These are phyloP conservation scores for Plectosphaerella sp. DNA, from an alignment of 2,329 filamentous ascomycete species.

Conservation along the genomic window DNA sequence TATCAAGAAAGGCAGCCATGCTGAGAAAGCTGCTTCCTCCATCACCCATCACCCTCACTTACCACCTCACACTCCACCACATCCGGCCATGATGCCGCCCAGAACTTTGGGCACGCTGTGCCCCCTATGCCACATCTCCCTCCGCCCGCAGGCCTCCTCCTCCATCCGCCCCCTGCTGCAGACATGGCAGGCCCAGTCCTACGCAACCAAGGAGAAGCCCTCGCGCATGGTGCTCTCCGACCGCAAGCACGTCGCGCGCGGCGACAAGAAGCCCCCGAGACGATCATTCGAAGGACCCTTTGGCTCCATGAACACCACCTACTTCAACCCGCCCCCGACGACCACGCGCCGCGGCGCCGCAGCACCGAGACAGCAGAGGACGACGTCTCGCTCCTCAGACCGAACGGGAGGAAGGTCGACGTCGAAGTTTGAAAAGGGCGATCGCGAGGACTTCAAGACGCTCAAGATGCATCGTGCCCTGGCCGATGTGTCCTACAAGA, in stretches of 20 bases:
- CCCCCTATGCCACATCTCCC: conserved; percentile 8
- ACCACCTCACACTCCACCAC: neutral
- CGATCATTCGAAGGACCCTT: conserved; percentile 44
- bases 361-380: neutral
- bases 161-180: neutral
- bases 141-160: conserved; percentile 2
- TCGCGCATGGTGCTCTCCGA: conserved; percentile 57
- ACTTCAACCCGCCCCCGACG: neutral
- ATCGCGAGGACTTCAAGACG: conserved; percentile 51
- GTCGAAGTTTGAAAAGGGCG: conserved; percentile 28
- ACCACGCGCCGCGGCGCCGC: conserved; percentile 6
- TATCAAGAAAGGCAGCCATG: neutral
- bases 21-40: neutral
- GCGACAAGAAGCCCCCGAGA: conserved; percentile 29
- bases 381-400: conserved; percentile 9
- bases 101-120: conserved; percentile 10
- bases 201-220: conserved; percentile 29
- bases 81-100: conserved; percentile 8
- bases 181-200: neutral
- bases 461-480: conserved; percentile 90
- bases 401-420: conserved; percentile 14
- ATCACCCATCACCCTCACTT: neutral
- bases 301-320: conserved; percentile 43
- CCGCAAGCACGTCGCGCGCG: conserved; percentile 34
- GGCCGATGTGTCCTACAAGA: conserved; percentile 70